phyloP scores from a whole-genome alignment of 208 protist genomes.

The Trypanosomatidae sp. region DNA sequence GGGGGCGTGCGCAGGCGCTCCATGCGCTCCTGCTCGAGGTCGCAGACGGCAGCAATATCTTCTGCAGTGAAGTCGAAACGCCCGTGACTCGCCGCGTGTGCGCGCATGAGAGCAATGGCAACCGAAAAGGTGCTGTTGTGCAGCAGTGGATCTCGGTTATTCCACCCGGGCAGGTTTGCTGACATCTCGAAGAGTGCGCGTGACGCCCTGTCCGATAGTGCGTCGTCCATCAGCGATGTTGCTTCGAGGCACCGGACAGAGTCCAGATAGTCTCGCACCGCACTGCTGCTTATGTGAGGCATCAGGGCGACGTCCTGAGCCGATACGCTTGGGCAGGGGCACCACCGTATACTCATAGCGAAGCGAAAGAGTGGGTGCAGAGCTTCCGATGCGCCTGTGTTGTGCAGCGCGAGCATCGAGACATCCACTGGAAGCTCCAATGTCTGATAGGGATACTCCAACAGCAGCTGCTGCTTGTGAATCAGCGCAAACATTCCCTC shows the following conservation, averaged over 20 bases:
- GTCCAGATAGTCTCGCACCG: constrained; percentile 44
- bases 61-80: constrained; percentile 35
- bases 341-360: constrained; percentile 35
- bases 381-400: neutral
- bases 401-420: constrained; percentile 51
- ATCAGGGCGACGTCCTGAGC: neutral
- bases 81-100: constrained; percentile 56
- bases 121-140: constrained; percentile 88
- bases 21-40: constrained; percentile 51
- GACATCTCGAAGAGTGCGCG: constrained; percentile 43
- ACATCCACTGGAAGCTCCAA: constrained; percentile 67
- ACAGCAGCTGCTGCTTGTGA: constrained; percentile 60
- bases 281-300: neutral
- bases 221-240: constrained; percentile 20
- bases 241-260: constrained; percentile 32
- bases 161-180: constrained; percentile 42
- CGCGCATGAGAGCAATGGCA: constrained; percentile 65
- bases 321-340: too few species aligned
- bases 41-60: constrained; percentile 48
- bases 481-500: constrained; percentile 59
- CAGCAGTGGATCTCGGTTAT: constrained; percentile 77
- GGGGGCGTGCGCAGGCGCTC: neutral
- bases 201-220: constrained; percentile 22
- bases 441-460: constrained; percentile 76
- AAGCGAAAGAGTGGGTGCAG: constrained; percentile 44